Base-by-base conservation (phyloP, 2,329 filamentous ascomycete species). In the Aspergillus felis region DNA sequence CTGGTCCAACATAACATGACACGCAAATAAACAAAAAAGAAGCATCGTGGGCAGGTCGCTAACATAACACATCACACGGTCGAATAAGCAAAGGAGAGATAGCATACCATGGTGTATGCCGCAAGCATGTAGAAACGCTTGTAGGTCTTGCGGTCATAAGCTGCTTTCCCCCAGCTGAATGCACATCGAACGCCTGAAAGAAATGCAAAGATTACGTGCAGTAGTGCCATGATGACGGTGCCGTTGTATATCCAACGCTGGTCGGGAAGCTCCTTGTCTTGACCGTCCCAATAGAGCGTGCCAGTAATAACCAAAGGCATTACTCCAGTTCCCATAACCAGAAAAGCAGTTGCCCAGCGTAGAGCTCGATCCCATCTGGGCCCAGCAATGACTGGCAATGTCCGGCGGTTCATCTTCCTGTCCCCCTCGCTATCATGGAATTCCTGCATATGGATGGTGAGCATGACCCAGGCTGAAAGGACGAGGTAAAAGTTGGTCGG, bases 361-460 rank as follows among this genome's bases (percentile, higher is more conserved):
- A 51, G 8, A 20, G 32, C 14, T 12, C 49, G 9, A 28, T 51
- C 17, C 49, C 49, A 51, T 27, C 14, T 9, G 10, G 56, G 48
- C 4, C 48, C 48, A 22, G 51, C 42, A 12, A 58, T 41, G 20
- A 60, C 55, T 3, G 58, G 44, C 2, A 60, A 50, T 10, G 58
- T 57, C n/a, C 6, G 42, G n/a, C 56, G 32, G 8, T 50, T 42
- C 4, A 46, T 51, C 8, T 32, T 49, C 8, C 44, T 49, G 24
- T 60, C 58, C 1, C 58, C 58, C n/a, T 60, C 58, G 3, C 54
- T 20, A 41, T 60, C 58, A 20, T 60, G 58, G 8, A 60, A 60
- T n/a, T 60, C 58, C 50, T 60, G 58, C 17, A 60, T 48, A 2
- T 60, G 58, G 10, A 57, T 28, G 3, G 57, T 59, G 22, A 38